These are phyloP conservation scores for Cladophialophora carrionii DNA, from an alignment of 2,329 filamentous ascomycete genomes.

Conservation along the genomic window DNA sequence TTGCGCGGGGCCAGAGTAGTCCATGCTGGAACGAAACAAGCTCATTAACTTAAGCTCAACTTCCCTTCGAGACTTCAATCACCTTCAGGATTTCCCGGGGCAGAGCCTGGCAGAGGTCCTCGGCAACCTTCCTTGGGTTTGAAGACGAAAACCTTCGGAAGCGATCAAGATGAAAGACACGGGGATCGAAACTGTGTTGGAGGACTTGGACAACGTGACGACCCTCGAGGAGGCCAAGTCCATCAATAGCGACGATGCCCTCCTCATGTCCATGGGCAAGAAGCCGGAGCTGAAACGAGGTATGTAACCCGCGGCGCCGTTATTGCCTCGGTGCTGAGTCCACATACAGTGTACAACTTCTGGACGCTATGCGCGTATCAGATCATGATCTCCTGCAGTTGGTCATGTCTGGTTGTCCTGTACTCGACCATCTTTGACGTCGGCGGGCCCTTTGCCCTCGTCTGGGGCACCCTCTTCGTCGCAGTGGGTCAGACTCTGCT, in stretches of 20 bases:
- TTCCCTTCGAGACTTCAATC: background rate
- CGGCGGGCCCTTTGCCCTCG: slow-evolving; percentile 28
- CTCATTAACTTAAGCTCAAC: slow-evolving; percentile 10
- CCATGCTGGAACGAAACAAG: slow-evolving; percentile 8
- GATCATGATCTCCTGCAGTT: slow-evolving; percentile 35
- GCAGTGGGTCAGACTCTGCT: slow-evolving; percentile 31
- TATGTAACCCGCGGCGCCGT: background rate
- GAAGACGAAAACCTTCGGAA: background rate
- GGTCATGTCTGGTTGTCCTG: slow-evolving; percentile 34
- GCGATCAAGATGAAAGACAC: slow-evolving; percentile 23
- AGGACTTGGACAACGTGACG: slow-evolving; percentile 20
- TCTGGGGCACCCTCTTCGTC: slow-evolving; percentile 35
- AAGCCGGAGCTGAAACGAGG: slow-evolving; percentile 31
- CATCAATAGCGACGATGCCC: slow-evolving; percentile 30
- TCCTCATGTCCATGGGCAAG: slow-evolving; percentile 35
- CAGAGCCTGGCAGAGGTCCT: background rate
- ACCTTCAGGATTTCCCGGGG: background rate
- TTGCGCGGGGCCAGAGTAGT: background rate
- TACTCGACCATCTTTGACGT: slow-evolving; percentile 35
- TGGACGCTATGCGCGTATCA: slow-evolving; percentile 34
- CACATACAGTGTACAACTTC: slow-evolving; percentile 29
- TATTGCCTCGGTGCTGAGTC: background rate
- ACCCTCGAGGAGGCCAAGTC: slow-evolving; percentile 27
- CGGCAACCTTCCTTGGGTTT: background rate
- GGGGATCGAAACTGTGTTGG: slow-evolving; percentile 14